Conservation (phyloP, 805 yeast species). For the Scheffersomyces ergatensis region DNA sequence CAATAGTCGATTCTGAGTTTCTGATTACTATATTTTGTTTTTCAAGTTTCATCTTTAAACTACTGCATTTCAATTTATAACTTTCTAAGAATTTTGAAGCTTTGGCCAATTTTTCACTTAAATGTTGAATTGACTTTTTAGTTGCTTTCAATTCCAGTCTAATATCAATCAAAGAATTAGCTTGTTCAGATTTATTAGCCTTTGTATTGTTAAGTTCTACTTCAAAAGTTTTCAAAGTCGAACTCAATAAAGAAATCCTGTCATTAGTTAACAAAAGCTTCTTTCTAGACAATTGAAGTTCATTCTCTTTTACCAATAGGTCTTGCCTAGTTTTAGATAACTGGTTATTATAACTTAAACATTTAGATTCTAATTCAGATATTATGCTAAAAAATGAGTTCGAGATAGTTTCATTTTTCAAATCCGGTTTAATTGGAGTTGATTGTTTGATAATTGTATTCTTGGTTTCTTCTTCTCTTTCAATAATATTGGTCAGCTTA, state of each 20-base stretch:
- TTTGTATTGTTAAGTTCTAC: not conserved
- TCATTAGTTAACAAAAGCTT: not conserved
- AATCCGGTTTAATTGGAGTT: not conserved
- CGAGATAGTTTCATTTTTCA: not conserved
- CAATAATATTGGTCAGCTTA: not conserved
- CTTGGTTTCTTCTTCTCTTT: not conserved
- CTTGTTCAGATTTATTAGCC: not conserved
- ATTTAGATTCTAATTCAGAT: constrained; percentile 2
- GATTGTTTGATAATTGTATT: not conserved
- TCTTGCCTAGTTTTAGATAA: not conserved
- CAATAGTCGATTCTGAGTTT: constrained; percentile 2
- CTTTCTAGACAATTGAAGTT: not conserved
- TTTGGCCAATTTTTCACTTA: not conserved
- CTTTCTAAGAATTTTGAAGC: not conserved
- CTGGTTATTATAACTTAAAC: not conserved
- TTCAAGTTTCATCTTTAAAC: constrained; percentile 2
- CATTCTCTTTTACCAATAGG: not conserved
- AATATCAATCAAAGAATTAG: not conserved
- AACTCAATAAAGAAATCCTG: not conserved
- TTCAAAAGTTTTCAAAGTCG: not conserved
- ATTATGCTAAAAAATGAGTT: constrained; percentile 1
- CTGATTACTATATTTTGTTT: constrained; percentile 2
- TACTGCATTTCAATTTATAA: not conserved
- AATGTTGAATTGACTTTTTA: not conserved
- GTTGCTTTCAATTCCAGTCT: not conserved